Percentiles rank a stretch among this genome's conserved stretches.
Conservation (phyloP, 2,329 filamentous ascomycete species). For the Boeremia lycopersici region DNA sequence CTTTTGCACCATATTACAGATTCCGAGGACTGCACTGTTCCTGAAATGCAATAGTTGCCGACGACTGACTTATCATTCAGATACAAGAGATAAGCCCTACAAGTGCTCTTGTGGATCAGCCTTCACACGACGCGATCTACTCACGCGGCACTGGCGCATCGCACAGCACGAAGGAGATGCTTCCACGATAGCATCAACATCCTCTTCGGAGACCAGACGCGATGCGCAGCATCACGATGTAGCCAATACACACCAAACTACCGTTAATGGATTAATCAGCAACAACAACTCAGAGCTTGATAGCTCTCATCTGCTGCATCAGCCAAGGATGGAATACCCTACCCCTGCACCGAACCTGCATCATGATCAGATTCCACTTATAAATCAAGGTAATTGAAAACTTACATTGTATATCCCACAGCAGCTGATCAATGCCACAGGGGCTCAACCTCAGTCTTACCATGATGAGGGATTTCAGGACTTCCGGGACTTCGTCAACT, state of each 20-base stretch:
- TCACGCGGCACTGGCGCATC: constrained; percentile 41
- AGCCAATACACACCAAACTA: background rate
- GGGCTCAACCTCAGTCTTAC: constrained; percentile 14
- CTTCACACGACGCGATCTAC: constrained; percentile 38
- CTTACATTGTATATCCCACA: too few species aligned
- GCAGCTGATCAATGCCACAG: background rate
- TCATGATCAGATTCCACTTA: constrained; percentile 21
- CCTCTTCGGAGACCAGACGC: constrained; percentile 9
- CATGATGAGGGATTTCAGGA: constrained; percentile 37
- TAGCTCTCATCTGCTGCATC: background rate
- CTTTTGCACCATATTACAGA: background rate
- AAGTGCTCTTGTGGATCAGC: constrained; percentile 34
- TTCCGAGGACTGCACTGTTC: background rate
- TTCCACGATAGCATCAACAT: constrained; percentile 5
- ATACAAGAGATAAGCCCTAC: constrained; percentile 41
- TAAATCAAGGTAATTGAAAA: constrained; percentile 18
- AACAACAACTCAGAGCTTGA: background rate
- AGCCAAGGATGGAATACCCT: constrained; percentile 20
- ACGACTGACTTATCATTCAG: constrained; percentile 23
- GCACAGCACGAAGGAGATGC: constrained; percentile 27
- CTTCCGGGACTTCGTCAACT: constrained; percentile 41
- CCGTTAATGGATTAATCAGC: constrained; percentile 1
- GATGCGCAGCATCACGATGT: constrained; percentile 1
- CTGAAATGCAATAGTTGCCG: background rate
- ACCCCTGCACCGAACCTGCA: constrained; percentile 17